Evolutionary conservation across 1,284 basidiomycete genomes (phyloP).

Genomic region (Cystobasidiaceae sp.): DNA sequence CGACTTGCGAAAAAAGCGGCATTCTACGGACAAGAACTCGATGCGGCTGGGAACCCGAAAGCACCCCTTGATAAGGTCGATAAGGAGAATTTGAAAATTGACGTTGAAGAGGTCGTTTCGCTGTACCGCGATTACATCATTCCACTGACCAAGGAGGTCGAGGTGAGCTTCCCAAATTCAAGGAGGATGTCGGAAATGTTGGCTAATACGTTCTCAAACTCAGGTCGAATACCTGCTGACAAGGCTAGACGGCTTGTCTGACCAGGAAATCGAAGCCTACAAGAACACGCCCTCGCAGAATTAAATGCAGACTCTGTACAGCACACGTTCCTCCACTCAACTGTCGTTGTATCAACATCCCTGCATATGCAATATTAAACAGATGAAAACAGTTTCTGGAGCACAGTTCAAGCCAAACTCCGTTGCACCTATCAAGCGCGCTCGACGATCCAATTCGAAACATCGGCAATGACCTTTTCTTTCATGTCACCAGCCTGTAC

Average conservation of each 20-base stretch:
- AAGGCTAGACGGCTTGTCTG: slow-evolving; percentile 71
- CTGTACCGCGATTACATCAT: slow-evolving; percentile 94
- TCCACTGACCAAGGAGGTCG: slow-evolving; percentile 94
- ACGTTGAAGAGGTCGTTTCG: slow-evolving; percentile 84
- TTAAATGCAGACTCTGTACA: too few species aligned
- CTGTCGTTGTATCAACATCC: too few species aligned
- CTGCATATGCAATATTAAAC: too few species aligned
- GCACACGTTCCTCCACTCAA: too few species aligned
- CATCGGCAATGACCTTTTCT: slow-evolving; percentile 16
- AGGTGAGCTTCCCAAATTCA: too few species aligned
- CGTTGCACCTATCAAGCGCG: background rate
- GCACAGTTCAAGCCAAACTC: too few species aligned
- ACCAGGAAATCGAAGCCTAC: slow-evolving; percentile 70
- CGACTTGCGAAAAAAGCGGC: slow-evolving; percentile 85
- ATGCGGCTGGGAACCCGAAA: slow-evolving; percentile 59
- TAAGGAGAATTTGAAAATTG: slow-evolving; percentile 62
- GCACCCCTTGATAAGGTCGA: slow-evolving; percentile 13
- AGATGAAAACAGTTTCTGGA: too few species aligned
- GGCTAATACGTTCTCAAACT: too few species aligned
- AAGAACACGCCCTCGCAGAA: slow-evolving; percentile 38
- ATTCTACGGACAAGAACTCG: slow-evolving; percentile 87
- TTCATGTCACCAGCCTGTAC: slow-evolving; percentile 26
- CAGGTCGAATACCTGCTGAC: slow-evolving; percentile 88
- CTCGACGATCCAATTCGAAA: slow-evolving; percentile 17
- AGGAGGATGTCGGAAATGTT: too few species aligned